A percentile compares a stretch with the other conserved stretches of the same genome.
Conservation (phyloP, 1,139 yeast genomes). For the Suhomyces panamericanus region DNA sequence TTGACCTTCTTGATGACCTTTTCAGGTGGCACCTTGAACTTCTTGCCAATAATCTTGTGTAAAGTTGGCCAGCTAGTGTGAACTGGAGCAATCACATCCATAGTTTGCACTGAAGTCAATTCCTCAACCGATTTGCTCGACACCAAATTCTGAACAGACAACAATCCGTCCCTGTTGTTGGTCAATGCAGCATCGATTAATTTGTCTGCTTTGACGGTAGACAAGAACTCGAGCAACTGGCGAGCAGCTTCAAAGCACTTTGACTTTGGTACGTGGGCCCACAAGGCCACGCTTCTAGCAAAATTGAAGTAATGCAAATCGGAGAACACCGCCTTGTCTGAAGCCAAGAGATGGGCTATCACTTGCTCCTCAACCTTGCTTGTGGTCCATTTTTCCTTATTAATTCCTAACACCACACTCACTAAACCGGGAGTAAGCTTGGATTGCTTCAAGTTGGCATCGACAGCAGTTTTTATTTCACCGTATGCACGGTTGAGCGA, state of each 20-base stretch:
- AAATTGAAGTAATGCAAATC: constrained; percentile 34
- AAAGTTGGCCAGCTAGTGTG: not conserved
- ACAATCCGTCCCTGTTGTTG: constrained; percentile 26
- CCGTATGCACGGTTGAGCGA: constrained; percentile 4
- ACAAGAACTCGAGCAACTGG: constrained; percentile 33
- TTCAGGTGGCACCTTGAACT: constrained; percentile 6
- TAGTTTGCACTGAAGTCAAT: constrained; percentile 20
- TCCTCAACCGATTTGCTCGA: constrained; percentile 26
- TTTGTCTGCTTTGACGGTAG: constrained; percentile 29
- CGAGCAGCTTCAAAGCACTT: constrained; percentile 15
- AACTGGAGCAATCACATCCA: not conserved
- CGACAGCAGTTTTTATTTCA: constrained; percentile 8
- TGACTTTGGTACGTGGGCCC: constrained; percentile 36
- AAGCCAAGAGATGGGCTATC: constrained; percentile 5
- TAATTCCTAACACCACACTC: constrained; percentile 25
- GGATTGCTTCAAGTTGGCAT: constrained; percentile 19
- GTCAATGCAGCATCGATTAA: constrained; percentile 35
- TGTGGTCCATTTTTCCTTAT: not conserved
- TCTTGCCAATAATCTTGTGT: constrained; percentile 19
- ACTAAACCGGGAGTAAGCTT: constrained; percentile 42
- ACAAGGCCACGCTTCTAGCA: constrained; percentile 47
- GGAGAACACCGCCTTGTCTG: constrained; percentile 21
- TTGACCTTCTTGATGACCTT: constrained; percentile 29
- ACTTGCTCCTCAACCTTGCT: not conserved
- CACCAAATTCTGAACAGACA: constrained; percentile 39